Base-by-base conservation (phyloP, 2,329 filamentous ascomycete species). In the Gaeumannomyces tritici region DNA sequence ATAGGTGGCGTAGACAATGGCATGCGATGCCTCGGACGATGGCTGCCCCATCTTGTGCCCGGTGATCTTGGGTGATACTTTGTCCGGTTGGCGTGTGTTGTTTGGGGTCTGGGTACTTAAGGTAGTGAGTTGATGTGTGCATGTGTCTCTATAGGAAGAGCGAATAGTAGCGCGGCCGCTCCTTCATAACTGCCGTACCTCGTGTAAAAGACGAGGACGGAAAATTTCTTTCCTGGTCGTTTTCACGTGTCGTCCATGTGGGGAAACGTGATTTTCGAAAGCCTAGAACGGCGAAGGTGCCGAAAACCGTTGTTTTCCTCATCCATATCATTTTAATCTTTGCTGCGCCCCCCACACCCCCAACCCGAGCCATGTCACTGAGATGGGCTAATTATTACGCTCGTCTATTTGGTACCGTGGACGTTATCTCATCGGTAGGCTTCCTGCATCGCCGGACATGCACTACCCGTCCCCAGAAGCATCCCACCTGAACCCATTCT, bases 1-100 rank as follows among this genome's bases (percentile, higher is more conserved):
- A 77, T 92, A 93, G 60, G 89, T 91, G 61, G 91, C 77, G 72
- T 93, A 93, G 72, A 95, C 88, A 72, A 93, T 80, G 79, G 89
- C 89, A 79, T 93, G 92, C 35, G 90, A 93, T 71, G 89, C 89
- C 81, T 83, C 77, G 62, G 80, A 85, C 1, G 90, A 93, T 63
- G 89, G 89, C 67, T 87, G 82, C 26, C 89, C 89, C 90, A 93
- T 95, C 63, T 31, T 75, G 42, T 21, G 42, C 42, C 42, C 42
- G 21, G 42, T 51, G 42, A 6, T 21, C 42, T 51, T 51, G 18
- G 42, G 7, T 51, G n/a, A 11, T 31, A 31, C 3, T 51, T n/a
- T 51, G 4, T 11, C 9, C 9, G 6, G 21, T 51, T 51, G 42
- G 42, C 21, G 42, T 9, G 18, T 18, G 3, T 18, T 51, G 4